Evolutionary conservation across 768 basidiomycete genomes (phyloP).

Genomic region (Leccinum variicolor): DNA sequence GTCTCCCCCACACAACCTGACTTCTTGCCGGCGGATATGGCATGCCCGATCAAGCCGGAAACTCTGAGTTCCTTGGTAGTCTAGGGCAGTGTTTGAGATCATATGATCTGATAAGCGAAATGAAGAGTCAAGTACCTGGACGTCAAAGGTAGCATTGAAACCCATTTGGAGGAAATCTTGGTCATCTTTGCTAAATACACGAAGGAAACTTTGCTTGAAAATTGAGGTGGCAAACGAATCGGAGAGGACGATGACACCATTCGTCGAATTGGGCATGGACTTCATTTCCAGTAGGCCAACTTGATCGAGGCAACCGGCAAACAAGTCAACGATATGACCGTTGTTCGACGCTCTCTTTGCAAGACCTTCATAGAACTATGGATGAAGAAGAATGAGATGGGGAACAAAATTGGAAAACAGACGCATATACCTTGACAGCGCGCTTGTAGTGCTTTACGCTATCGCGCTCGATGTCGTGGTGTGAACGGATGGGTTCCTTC

Average conservation of each 20-base stretch:
- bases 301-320: constrained; percentile 97
- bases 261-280: constrained; percentile 90
- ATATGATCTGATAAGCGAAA: background rate
- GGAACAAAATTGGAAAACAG: background rate
- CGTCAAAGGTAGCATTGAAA: constrained; percentile 98
- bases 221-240: constrained; percentile 98
- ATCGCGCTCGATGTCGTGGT: constrained; percentile 98
- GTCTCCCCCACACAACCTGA: constrained; percentile 97
- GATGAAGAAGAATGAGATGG: background rate
- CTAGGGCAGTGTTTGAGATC: constrained; percentile 37
- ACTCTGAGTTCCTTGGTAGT: constrained; percentile 99
- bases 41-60: constrained; percentile 96
- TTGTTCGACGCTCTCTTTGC: constrained; percentile 92
- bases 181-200: constrained; percentile 89
- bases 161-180: constrained; percentile 94
- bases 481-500: constrained; percentile 95
- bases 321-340: constrained; percentile 92
- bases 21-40: constrained; percentile 96
- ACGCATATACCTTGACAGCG: constrained; percentile 74
- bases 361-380: constrained; percentile 91
- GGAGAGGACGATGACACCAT: constrained; percentile 92
- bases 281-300: constrained; percentile 98
- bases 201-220: constrained; percentile 97
- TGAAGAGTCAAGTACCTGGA: constrained; percentile 57
- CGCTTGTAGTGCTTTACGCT: constrained; percentile 97